Percentiles rank a stretch among this genome's conserved stretches.
Conservation (phyloP, 495 filamentous ascomycete genomes). For the Bathelium albidoporum region DNA sequence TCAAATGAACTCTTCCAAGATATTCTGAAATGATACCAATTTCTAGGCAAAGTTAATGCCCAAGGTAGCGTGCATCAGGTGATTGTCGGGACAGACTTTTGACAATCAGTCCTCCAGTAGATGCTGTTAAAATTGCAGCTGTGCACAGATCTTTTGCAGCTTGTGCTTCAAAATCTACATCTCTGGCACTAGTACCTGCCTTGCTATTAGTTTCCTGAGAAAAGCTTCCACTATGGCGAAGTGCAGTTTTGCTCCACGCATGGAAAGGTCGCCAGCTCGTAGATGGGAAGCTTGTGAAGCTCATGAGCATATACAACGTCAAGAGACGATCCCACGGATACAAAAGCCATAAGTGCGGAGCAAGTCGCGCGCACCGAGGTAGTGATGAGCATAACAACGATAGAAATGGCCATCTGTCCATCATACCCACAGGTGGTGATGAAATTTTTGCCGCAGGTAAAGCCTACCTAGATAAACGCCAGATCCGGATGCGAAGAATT, state of each 20-base stretch:
- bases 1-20: background rate
- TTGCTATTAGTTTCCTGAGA: background rate
- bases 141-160: background rate
- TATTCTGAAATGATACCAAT: background rate
- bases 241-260: background rate
- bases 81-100: background rate
- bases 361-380: background rate
- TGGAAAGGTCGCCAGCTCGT: background rate
- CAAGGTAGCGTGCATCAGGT: background rate
- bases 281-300: background rate
- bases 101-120: background rate
- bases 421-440: constrained; percentile 3
- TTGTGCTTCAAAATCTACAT: background rate
- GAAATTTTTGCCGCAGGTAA: constrained; percentile 6
- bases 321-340: background rate
- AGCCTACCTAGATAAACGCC: constrained; percentile 17
- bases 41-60: background rate
- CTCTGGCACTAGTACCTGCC: background rate
- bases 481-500: constrained; percentile 11
- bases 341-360: background rate
- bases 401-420: background rate
- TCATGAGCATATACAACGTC: background rate
- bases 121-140: background rate
- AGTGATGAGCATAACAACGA: background rate
- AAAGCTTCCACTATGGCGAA: background rate